Evolutionary conservation across 257 asterid genomes (phyloP), one percentile per base, ranked within the genome.

Genomic region (Fraxinus anomala): DNA sequence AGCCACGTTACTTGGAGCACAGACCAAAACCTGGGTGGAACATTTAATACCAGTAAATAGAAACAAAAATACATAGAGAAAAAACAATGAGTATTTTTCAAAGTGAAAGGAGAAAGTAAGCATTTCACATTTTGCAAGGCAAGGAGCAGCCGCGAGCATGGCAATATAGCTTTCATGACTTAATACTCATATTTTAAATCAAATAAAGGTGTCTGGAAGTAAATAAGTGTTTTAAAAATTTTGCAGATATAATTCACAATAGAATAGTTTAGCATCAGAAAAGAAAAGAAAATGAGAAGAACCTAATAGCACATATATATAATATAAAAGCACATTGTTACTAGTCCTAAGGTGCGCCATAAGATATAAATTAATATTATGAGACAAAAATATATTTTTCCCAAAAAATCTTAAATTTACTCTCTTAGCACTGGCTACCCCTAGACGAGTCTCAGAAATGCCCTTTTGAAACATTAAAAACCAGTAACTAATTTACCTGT

Each of bases 1-100:
- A 84, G 97, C 99, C 80, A 96, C 97, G 76, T 93, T 96, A 91
- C 98, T 96, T 72, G 99, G 99, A 86, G 99, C 99, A 85, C 98
- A 96, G 67, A 93, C 99, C 89, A 96, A 87, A 83, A 93, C 98
- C 98, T 96, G 88, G 77, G 77, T 17, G 76, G 66, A n/a, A 68
- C 76, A 76, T 68, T 51, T 77, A 70, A 2, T 40, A 77, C 76
- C 54, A 79, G 74, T 42, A 54, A 73, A 81, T 73, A 72, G 14
- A 23, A 26, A 7, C n/a, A 47, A 68, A 44, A 68, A 42, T 14
- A 42, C 12, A 36, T 1, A 21, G 67, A 31, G 71, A 51, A 23
- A 71, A 77, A 79, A 33, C 37, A 1, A 42, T n/a, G 3, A 78
- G 70, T 51, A 9, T 5, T 21, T 56, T 59, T 59, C 24, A 63